These are phyloP conservation scores for Sugiyamaella floridensis DNA, from an alignment of 805 yeast species.

Conservation along the genomic window DNA sequence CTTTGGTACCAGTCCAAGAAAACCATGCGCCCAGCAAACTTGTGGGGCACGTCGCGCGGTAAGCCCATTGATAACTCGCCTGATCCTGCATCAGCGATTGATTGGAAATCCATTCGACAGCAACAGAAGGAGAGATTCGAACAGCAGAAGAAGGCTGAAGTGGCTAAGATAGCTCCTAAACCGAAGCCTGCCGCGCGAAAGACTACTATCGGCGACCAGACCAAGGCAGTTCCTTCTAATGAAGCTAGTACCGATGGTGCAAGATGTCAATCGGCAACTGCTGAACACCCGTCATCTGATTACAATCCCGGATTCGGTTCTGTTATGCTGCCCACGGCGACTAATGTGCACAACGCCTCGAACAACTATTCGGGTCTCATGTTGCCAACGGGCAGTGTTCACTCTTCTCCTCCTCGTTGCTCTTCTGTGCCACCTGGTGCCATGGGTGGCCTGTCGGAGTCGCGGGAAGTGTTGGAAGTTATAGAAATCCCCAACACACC, in stretches of 20 bases:
- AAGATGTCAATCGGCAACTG: no score
- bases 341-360: not conserved
- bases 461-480: not conserved
- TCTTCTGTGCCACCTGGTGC: not conserved
- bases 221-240: no score
- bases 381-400: not conserved
- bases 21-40: slow-evolving; percentile 19
- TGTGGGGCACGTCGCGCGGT: slow-evolving; percentile 17
- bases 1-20: slow-evolving; percentile 19
- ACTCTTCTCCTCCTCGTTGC: not conserved
- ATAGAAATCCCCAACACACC: not conserved
- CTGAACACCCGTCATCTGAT: no score
- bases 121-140: not conserved
- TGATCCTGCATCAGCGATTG: not conserved
- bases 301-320: no score
- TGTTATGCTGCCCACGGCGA: no score
- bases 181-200: no score
- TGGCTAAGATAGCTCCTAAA: no score
- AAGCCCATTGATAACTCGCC: not conserved
- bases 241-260: no score
- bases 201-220: no score
- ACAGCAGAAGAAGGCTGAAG: not conserved
- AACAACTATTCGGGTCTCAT: not conserved
- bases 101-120: not conserved
- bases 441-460: not conserved